Conservation (phyloP, 148 eudicot genomes). For the Persicaria tinctoria region DNA sequence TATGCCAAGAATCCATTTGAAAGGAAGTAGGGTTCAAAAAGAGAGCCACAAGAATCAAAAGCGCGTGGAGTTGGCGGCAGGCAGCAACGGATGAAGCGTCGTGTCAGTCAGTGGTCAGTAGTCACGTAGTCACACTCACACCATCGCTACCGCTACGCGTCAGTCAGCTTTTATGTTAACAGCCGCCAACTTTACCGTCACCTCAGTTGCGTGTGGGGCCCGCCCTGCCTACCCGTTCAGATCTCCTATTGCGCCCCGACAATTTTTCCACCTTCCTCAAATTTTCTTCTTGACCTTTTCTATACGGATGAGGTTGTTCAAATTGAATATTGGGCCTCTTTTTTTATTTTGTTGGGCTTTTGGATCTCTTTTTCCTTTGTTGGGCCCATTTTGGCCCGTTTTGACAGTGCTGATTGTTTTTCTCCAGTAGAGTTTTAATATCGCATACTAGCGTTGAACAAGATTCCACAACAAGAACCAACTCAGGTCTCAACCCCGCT, state of each 20-base stretch:
- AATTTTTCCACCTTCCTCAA: not conserved
- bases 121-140: not conserved
- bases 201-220: not conserved
- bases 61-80: not conserved
- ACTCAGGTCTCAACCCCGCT: no score
- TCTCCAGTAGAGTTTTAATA: no score
- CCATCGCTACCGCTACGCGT: not conserved
- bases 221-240: not conserved
- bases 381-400: slow-evolving; percentile 4
- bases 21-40: no score
- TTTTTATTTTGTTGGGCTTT: not conserved
- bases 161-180: slow-evolving; percentile 4
- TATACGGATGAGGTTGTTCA: no score
- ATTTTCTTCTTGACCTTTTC: not conserved
- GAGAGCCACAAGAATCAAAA: not conserved
- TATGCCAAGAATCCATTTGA: no score
- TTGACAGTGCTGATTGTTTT: no score
- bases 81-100: not conserved
- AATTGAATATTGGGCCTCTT: no score
- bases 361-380: no score
- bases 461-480: no score
- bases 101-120: no score
- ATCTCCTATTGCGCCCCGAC: not conserved
- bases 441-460: no score
- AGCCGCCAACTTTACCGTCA: slow-evolving; percentile 2